Conservation (phyloP, 2,329 filamentous ascomycete genomes). For the Fusarium anthophilum region DNA sequence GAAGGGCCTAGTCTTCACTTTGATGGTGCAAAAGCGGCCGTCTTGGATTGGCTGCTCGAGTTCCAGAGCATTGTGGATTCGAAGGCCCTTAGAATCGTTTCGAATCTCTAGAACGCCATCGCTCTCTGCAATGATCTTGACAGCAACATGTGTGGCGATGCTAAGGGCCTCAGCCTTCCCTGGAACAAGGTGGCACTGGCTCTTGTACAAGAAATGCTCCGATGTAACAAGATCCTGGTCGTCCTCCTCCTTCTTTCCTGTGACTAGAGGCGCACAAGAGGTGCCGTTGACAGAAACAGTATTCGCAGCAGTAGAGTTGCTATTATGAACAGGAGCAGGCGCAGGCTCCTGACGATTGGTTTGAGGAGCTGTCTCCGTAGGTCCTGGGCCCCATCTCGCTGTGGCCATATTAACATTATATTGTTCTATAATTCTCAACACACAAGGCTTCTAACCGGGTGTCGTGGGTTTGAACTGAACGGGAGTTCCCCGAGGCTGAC, state of each 20-base stretch:
- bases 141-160: conserved; percentile 15
- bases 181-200: conserved; percentile 28
- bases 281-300: neutral
- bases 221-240: neutral
- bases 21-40: conserved; percentile 37
- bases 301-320: neutral
- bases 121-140: conserved; percentile 27
- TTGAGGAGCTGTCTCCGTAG: neutral
- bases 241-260: neutral
- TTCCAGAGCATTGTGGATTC: conserved; percentile 33
- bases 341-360: neutral
- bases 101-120: conserved; percentile 16
- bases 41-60: conserved; percentile 30
- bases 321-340: neutral
- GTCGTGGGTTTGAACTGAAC: conserved; percentile 16
- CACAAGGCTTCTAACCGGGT: conserved; percentile 25
- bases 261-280: neutral
- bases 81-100: conserved; percentile 8
- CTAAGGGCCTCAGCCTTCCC: conserved; percentile 1
- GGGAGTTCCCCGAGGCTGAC: neutral
- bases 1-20: neutral
- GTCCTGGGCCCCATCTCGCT: conserved; percentile 10
- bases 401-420: neutral
- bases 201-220: conserved; percentile 30
- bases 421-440: neutral